Base-by-base conservation (phyloP, 306 rosid genomes). In the Ormosia emarginata region DNA sequence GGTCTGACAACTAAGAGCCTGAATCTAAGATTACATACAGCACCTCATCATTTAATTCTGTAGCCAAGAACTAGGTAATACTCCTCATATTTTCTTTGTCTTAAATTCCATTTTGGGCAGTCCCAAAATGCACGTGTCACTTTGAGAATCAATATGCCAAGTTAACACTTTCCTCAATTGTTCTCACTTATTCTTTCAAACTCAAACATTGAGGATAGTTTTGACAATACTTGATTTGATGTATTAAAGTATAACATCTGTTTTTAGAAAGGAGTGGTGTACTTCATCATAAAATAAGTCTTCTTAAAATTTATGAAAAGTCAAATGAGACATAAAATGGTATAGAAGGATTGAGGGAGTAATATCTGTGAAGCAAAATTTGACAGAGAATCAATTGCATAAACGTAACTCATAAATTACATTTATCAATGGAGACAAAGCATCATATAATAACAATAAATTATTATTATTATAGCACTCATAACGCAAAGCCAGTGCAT, bases 141-240 rank as follows among this genome's bases (percentile, higher is more conserved):
- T 10, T 58, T 74, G 7, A 56, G 53, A 74, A 9, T 7, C 50
- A 63, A 76, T 33, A 76, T 32, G 36, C 43, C 47, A 47, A 44
- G 62, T 76, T 33, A 47, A 30, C 62, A 33, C 34, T 44, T 77
- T 33, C 43, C 53, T 49, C 52, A 64, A 36, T 34, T 34, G 65
- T 7, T 65, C 34, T 47, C 5, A 9, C 47, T 14, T 49, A 14
- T 49, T 75, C 44, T 70, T 71, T 6, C 59, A 67, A 56, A 36
- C 56, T 75, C 49, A 59, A 59, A 37, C 61, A 13, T 34, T 59
- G 39, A 69, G 37, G 39, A 49, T 58, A 57, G 52, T n/a, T 46
- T 6, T 24, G 71, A 33, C 40, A 59, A 46, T n/a, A 53, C 83
- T 79, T 79, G 32, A 44, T 33, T 5, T 69, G 36, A 79, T 79